phyloP scores from a whole-genome alignment of 495 filamentous ascomycete species.

The Talaromyces adpressus region DNA sequence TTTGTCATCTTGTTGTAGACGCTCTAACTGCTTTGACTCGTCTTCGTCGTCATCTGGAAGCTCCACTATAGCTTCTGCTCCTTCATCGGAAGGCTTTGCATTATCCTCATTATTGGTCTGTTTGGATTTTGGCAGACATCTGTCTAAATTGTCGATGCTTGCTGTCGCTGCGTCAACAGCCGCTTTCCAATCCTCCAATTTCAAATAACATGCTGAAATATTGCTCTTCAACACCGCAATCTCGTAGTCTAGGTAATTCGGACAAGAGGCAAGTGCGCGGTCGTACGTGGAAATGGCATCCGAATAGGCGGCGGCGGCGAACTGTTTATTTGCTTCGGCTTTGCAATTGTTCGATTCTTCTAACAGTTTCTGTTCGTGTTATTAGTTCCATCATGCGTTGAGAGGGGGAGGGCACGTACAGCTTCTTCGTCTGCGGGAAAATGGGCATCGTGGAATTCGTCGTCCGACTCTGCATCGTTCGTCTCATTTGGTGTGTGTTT shows the following conservation, averaged over 20 bases:
- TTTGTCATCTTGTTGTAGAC: slow-evolving; percentile 41
- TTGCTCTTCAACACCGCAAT: slow-evolving; percentile 82
- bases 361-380: slow-evolving; percentile 51
- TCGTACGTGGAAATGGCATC: slow-evolving; percentile 88
- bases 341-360: slow-evolving; percentile 70
- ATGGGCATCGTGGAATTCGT: slow-evolving; percentile 42
- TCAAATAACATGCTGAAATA: slow-evolving; percentile 84
- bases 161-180: slow-evolving; percentile 66
- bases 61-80: slow-evolving; percentile 37
- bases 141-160: slow-evolving; percentile 65
- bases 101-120: slow-evolving; percentile 11
- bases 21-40: slow-evolving; percentile 50
- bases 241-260: slow-evolving; percentile 85
- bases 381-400: slow-evolving; percentile 8
- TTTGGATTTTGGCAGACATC: slow-evolving; percentile 40
- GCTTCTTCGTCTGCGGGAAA: slow-evolving; percentile 76
- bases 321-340: slow-evolving; percentile 69
- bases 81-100: slow-evolving; percentile 10
- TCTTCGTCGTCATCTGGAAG: slow-evolving; percentile 50
- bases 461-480: slow-evolving; percentile 32
- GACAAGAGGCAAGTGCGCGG: slow-evolving; percentile 72
- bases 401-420: slow-evolving; percentile 33
- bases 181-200: slow-evolving; percentile 80
- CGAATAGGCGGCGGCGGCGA: slow-evolving; percentile 62
- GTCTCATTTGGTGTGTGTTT: slow-evolving; percentile 11